Conservation (phyloP, 805 yeast species). For the Yarrowia keelungensis region DNA sequence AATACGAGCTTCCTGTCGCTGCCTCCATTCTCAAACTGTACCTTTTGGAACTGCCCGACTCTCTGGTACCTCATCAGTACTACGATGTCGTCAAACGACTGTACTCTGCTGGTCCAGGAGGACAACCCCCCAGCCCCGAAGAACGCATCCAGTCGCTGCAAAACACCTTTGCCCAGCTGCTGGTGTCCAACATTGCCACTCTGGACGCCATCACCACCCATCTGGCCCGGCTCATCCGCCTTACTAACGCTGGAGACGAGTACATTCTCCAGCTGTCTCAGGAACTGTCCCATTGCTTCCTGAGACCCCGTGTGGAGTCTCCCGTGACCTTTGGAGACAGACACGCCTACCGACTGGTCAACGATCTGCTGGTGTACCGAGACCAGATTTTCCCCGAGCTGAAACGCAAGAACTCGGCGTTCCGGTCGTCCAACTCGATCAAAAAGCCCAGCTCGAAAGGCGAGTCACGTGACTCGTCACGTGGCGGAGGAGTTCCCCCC, state of each 20-base stretch:
- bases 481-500: background rate
- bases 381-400: conserved; percentile 71
- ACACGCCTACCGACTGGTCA: conserved; percentile 63
- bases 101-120: conserved; percentile 59
- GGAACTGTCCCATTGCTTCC: conserved; percentile 68
- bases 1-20: conserved; percentile 61
- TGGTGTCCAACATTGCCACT: conserved; percentile 76
- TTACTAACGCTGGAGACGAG: conserved; percentile 52
- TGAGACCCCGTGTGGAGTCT: conserved; percentile 59
- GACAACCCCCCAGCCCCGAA: conserved; percentile 45
- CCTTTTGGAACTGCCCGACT: conserved; percentile 79
- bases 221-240: conserved; percentile 66
- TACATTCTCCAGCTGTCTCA: conserved; percentile 57
- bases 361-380: conserved; percentile 67
- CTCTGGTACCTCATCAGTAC: conserved; percentile 67
- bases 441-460: background rate
- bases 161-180: conserved; percentile 69
- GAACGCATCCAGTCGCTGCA: conserved; percentile 66
- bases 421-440: conserved; percentile 32
- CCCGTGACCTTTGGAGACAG: conserved; percentile 62
- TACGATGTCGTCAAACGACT: conserved; percentile 74
- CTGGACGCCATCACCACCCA: conserved; percentile 82
- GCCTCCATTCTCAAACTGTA: conserved; percentile 76
- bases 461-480: conserved; percentile 30
- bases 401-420: conserved; percentile 50